phyloP scores from a whole-genome alignment of 305 asterid species.

The Fraxinus baroniana region DNA sequence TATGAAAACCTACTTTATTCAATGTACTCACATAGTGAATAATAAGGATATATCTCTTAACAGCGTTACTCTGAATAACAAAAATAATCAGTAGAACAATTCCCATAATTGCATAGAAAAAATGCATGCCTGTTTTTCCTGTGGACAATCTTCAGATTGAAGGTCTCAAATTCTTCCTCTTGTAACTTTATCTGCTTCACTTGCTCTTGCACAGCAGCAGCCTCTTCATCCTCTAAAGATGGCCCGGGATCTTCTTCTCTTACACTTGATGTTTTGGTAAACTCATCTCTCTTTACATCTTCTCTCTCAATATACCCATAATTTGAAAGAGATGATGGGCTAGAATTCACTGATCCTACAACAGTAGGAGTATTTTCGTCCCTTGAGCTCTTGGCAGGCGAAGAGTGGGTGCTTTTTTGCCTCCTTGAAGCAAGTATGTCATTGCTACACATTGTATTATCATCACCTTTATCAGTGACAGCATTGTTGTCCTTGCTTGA shows the following conservation, averaged over 20 bases:
- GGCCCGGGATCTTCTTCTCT: slow-evolving; percentile 69
- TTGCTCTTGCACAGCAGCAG: slow-evolving; percentile 95
- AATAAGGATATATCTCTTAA: not conserved
- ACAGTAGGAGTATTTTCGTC: slow-evolving; percentile 50
- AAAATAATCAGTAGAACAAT: slow-evolving; percentile 18
- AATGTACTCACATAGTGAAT: not conserved
- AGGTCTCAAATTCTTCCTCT: slow-evolving; percentile 97
- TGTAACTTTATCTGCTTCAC: slow-evolving; percentile 96
- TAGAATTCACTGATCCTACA: slow-evolving; percentile 74
- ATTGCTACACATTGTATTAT: slow-evolving; percentile 48
- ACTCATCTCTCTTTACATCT: slow-evolving; percentile 54
- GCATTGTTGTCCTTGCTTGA: slow-evolving; percentile 55
- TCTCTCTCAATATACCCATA: slow-evolving; percentile 63
- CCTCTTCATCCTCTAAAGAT: slow-evolving; percentile 86
- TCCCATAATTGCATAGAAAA: slow-evolving; percentile 16
- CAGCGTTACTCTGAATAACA: slow-evolving; percentile 5
- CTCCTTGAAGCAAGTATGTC: slow-evolving; percentile 73
- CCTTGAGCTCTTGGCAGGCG: slow-evolving; percentile 68
- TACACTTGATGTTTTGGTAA: slow-evolving; percentile 36
- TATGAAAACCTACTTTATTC: not conserved
- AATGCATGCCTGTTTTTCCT: slow-evolving; percentile 83
- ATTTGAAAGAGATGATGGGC: slow-evolving; percentile 80
- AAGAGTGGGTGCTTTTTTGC: slow-evolving; percentile 64
- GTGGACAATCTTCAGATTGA: slow-evolving; percentile 89
- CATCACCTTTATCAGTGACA: slow-evolving; percentile 54